Percentiles rank a stretch among this genome's conserved stretches.
Conservation (phyloP, 140 eudicot species). For the Erigeron philadelphicus region DNA sequence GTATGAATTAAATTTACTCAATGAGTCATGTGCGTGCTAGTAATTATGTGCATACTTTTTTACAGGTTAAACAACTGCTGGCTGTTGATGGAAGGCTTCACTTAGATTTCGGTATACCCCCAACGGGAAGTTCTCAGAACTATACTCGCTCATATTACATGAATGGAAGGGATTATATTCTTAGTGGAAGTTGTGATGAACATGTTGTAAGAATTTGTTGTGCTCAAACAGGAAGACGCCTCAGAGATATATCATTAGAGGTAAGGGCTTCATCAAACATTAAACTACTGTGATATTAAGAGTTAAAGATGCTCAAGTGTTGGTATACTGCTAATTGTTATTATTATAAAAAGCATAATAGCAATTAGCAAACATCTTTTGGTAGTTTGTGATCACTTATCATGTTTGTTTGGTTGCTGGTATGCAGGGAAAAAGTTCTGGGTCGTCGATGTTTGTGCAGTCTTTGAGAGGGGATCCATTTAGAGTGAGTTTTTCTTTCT, state of each 20-base stretch:
- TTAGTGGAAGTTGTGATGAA: slow-evolving; percentile 97
- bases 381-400: background rate
- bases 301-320: background rate
- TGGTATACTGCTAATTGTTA: background rate
- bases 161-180: slow-evolving; percentile 84
- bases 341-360: background rate
- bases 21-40: background rate
- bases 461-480: slow-evolving; percentile 94
- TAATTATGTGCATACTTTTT: slow-evolving; percentile 6
- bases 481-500: slow-evolving; percentile 45
- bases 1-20: background rate
- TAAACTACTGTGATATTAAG: no score
- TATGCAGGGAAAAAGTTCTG: slow-evolving; percentile 71
- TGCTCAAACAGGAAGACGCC: slow-evolving; percentile 90
- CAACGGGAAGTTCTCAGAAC: slow-evolving; percentile 87
- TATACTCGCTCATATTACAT: slow-evolving; percentile 93
- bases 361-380: background rate
- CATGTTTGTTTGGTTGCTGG: slow-evolving; percentile 21
- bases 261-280: slow-evolving; percentile 24
- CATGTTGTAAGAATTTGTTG: slow-evolving; percentile 78
- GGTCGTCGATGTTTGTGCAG: slow-evolving; percentile 90
- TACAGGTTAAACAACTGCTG: slow-evolving; percentile 76
- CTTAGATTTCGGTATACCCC: slow-evolving; percentile 66
- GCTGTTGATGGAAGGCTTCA: slow-evolving; percentile 91
- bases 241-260: slow-evolving; percentile 78